A percentile compares a stretch with the other conserved stretches of the same genome.
phyloP scores from a whole-genome alignment of 2,329 filamentous ascomycete genomes.

The Fusarium fujikuroi region DNA sequence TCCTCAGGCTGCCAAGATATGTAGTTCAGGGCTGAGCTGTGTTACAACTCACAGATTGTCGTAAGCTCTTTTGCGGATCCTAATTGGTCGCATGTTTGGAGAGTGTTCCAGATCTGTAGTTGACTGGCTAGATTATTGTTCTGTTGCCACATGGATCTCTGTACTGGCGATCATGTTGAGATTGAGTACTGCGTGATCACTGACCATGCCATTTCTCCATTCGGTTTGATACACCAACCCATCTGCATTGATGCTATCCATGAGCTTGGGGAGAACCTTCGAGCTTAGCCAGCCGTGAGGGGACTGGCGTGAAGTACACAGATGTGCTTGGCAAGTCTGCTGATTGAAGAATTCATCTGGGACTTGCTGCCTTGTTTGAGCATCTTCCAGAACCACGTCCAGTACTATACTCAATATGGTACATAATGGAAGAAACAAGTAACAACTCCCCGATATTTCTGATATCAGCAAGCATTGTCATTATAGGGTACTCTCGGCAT shows the following conservation, averaged over 20 bases:
- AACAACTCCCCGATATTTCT: not conserved
- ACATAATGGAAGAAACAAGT: not conserved
- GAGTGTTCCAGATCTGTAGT: not conserved
- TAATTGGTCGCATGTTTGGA: constrained; percentile 4
- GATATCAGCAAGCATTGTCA: not conserved
- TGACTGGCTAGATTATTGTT: not conserved
- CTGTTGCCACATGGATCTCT: not conserved
- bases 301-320: constrained; percentile 1
- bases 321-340: not conserved
- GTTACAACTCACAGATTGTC: not conserved
- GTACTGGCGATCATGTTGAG: constrained; percentile 6
- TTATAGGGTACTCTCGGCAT: not conserved
- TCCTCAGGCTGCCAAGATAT: not conserved
- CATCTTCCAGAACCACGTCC: not conserved
- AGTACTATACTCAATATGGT: not conserved
- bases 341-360: not conserved
- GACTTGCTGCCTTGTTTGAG: not conserved
- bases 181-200: not conserved
- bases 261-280: not conserved
- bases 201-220: not conserved
- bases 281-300: not conserved
- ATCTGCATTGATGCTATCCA: not conserved
- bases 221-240: not conserved
- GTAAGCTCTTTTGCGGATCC: constrained; percentile 15
- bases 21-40: not conserved